A percentile compares a stretch with the other conserved stretches of the same genome.
Conservation (phyloP, 306 rosid species). For the Dalbergia cochinchinensis region DNA sequence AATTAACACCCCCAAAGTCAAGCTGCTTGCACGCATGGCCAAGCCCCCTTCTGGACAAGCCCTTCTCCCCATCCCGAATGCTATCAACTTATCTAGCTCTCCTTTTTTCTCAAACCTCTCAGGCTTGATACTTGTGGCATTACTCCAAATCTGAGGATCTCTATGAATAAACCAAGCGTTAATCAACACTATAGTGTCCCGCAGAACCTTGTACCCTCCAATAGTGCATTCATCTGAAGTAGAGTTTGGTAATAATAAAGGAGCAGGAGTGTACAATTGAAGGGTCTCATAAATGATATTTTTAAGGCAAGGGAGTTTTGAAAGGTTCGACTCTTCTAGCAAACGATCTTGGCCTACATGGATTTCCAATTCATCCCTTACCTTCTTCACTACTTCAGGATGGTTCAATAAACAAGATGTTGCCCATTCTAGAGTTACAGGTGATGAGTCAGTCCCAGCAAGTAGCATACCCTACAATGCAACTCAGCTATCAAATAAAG, state of each 20-base stretch:
- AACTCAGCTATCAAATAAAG: no score
- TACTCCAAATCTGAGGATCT: conserved; percentile 57
- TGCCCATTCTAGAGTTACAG: conserved; percentile 61
- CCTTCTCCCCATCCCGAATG: conserved; percentile 49
- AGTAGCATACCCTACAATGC: conserved; percentile 45
- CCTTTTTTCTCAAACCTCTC: conserved; percentile 49
- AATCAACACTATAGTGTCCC: conserved; percentile 53
- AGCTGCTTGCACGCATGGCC: conserved; percentile 21
- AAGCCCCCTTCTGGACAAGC: conserved; percentile 28
- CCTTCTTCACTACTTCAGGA: conserved; percentile 50
- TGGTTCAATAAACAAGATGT: conserved; percentile 41
- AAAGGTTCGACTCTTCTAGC: conserved; percentile 50
- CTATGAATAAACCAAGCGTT: conserved; percentile 71
- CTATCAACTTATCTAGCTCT: conserved; percentile 23
- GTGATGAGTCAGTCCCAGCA: conserved; percentile 60
- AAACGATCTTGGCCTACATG: conserved; percentile 51
- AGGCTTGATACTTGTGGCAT: conserved; percentile 42
- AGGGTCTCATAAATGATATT: conserved; percentile 58
- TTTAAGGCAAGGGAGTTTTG: conserved; percentile 57
- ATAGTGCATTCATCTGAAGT: conserved; percentile 54
- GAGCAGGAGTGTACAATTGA: conserved; percentile 50
- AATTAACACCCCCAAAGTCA: conserved; percentile 30
- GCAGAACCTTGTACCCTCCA: conserved; percentile 52
- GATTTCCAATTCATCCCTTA: conserved; percentile 47
- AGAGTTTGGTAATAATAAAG: conserved; percentile 56